These are phyloP conservation scores for Arthrobotrys sphaeroides DNA, from an alignment of 2,329 filamentous ascomycete species.

Conservation along the genomic window DNA sequence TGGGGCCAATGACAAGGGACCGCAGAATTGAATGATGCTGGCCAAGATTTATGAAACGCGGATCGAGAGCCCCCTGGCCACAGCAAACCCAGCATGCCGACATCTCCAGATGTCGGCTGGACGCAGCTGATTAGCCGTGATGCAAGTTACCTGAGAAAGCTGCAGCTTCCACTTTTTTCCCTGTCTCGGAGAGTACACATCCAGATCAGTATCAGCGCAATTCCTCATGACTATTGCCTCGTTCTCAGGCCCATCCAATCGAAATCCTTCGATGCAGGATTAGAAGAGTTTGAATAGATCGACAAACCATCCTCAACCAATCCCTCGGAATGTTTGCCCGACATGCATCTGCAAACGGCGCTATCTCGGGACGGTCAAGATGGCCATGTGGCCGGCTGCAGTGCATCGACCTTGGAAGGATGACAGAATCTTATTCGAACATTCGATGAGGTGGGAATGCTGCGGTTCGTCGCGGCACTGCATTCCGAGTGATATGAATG, in stretches of 20 bases:
- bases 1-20: slow-evolving; percentile 11
- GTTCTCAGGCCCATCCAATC: not conserved
- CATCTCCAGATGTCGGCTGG: not conserved
- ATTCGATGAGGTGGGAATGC: slow-evolving; percentile 1
- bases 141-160: slow-evolving; percentile 24
- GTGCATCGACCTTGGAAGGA: slow-evolving; percentile 1
- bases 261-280: not conserved
- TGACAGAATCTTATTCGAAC: slow-evolving; percentile 22
- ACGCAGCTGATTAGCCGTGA: slow-evolving; percentile 28
- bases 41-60: slow-evolving; percentile 51
- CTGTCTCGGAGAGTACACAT: slow-evolving; percentile 6
- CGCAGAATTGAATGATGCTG: slow-evolving; percentile 21
- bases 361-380: slow-evolving; percentile 10
- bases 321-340: slow-evolving; percentile 46
- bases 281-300: slow-evolving; percentile 12
- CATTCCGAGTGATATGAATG: slow-evolving; percentile 1
- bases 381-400: slow-evolving; percentile 47
- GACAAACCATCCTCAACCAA: slow-evolving; percentile 34
- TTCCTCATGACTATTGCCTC: slow-evolving; percentile 1
- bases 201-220: not conserved
- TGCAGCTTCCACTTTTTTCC: slow-evolving; percentile 21
- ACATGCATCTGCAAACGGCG: slow-evolving; percentile 39
- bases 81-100: slow-evolving; percentile 31
- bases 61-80: slow-evolving; percentile 28
- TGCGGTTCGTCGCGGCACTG: slow-evolving; percentile 16